Conservation (phyloP, 2,329 filamentous ascomycete genomes). For the Claviceps cyperi region DNA sequence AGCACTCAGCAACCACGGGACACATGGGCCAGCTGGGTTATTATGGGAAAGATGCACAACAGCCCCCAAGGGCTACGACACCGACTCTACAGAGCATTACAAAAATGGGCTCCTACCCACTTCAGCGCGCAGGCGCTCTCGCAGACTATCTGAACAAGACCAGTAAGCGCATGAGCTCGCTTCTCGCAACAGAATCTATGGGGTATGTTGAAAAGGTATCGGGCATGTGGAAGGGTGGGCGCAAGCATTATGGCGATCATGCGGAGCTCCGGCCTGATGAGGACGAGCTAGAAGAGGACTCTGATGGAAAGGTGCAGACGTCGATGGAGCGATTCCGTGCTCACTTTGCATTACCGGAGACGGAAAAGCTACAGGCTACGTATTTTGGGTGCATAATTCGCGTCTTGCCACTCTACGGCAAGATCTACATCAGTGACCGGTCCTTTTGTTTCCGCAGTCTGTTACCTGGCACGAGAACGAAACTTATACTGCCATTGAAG, state of each 20-base stretch:
- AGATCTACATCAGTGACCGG: constrained; percentile 82
- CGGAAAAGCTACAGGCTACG: constrained; percentile 71
- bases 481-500: constrained; percentile 77
- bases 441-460: constrained; percentile 89
- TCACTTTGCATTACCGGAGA: constrained; percentile 77
- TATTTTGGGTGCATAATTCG: constrained; percentile 90
- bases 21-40: constrained; percentile 17
- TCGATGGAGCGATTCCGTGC: constrained; percentile 71
- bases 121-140: constrained; percentile 71
- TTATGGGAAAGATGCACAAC: constrained; percentile 10
- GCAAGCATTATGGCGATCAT: constrained; percentile 68
- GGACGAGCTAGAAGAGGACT: constrained; percentile 39
- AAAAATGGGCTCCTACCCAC: constrained; percentile 56
- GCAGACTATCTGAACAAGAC: constrained; percentile 67
- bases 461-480: constrained; percentile 77
- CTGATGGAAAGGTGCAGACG: constrained; percentile 48
- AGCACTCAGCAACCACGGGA: constrained; percentile 26
- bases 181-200: constrained; percentile 83
- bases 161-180: constrained; percentile 65
- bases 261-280: constrained; percentile 37
- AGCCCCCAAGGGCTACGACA: constrained; percentile 15
- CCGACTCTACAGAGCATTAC: constrained; percentile 37
- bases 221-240: constrained; percentile 88
- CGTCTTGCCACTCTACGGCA: constrained; percentile 84
- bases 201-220: constrained; percentile 94